phyloP scores from a whole-genome alignment of 1,284 basidiomycete genomes.

The Moesziomyces globuligerus region DNA sequence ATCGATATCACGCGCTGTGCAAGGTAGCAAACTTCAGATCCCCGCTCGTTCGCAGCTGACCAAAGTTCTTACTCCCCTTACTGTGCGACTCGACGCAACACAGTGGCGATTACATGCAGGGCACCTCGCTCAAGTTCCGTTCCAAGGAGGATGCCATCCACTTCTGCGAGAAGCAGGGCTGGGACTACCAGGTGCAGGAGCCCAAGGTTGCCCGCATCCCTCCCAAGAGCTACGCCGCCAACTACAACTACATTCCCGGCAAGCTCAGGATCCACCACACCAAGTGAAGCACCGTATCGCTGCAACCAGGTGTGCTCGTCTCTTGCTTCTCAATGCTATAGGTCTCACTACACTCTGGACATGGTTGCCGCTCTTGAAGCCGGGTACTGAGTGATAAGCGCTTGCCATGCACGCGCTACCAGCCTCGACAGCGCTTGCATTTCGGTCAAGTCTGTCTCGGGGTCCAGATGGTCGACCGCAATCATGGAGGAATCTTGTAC shows the following conservation, averaged over 20 bases:
- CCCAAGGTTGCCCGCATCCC: conserved; percentile 68
- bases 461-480: no score
- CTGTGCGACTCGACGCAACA: not conserved
- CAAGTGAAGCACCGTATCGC: conserved; percentile 75
- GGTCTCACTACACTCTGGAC: not conserved
- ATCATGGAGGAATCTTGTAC: not conserved
- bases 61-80: not conserved
- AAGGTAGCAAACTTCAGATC: not conserved
- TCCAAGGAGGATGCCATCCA: conserved; percentile 91
- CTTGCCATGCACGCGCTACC: no score
- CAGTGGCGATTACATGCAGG: conserved; percentile 98
- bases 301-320: not conserved
- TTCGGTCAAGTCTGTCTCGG: not conserved
- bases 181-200: conserved; percentile 68
- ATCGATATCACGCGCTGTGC: not conserved
- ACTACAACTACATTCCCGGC: conserved; percentile 84
- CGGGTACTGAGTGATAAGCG: no score
- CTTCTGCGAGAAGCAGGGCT: conserved; percentile 73
- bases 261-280: conserved; percentile 88
- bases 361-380: not conserved
- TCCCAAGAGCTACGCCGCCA: conserved; percentile 81
- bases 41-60: conserved; percentile 1
- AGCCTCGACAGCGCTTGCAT: no score
- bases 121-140: conserved; percentile 84
- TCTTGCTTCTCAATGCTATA: conserved; percentile 10